These are phyloP conservation scores for Echinosophora koreensis DNA, from an alignment of 306 rosid species.

Conservation along the genomic window DNA sequence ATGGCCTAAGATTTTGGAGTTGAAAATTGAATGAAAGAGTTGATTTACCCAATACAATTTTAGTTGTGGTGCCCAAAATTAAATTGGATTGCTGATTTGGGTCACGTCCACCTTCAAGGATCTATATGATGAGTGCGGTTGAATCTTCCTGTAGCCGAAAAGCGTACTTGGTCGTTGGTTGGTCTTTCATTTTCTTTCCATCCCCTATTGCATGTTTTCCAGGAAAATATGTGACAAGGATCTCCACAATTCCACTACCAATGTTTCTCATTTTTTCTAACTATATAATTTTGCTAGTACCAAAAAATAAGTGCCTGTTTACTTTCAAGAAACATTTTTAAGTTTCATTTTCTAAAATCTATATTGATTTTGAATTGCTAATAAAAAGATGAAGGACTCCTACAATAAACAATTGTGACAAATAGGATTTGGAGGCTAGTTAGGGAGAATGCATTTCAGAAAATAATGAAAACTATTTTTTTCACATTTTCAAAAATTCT, in stretches of 20 bases:
- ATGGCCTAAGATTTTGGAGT: neutral
- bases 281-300: neutral
- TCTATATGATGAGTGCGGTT: slow-evolving; percentile 18
- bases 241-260: slow-evolving; percentile 34
- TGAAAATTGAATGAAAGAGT: neutral
- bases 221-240: slow-evolving; percentile 38
- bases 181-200: slow-evolving; percentile 1
- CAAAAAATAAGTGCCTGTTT: slow-evolving; percentile 6
- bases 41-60: neutral
- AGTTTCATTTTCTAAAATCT: no score
- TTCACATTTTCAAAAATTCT: no score
- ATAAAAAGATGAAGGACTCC: no score
- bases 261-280: slow-evolving; percentile 20
- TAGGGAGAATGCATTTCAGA: no score
- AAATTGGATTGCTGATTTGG: slow-evolving; percentile 23
- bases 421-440: no score
- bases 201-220: neutral
- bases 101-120: neutral
- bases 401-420: no score
- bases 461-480: no score
- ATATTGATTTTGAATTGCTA: no score
- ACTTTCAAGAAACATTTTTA: no score
- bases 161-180: neutral
- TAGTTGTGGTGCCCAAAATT: neutral
- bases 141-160: neutral